Base-by-base conservation (phyloP, 768 basidiomycete species). In the Mycena rosella region DNA sequence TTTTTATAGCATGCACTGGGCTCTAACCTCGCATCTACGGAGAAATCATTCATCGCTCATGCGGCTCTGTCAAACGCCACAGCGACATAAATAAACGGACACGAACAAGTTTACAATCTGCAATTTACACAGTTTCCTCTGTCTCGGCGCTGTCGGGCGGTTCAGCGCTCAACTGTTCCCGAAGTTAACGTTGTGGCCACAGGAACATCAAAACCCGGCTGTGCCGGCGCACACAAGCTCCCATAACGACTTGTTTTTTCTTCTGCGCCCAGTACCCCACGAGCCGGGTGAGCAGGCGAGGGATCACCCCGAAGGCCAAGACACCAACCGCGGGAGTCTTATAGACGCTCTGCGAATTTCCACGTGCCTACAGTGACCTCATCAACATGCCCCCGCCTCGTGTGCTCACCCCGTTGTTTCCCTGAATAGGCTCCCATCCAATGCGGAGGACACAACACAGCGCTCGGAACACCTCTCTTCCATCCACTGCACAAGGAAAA, bases 351-450 rank as follows among this genome's bases (percentile, higher is more conserved):
- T 32, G 27, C 18, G 47, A 48, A 54, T 30, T 44, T 27, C 24
- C 65, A 67, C 65, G 65, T 67, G 65, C 53, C 40, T 36, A 53
- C 20, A 58, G 63, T 69, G 68, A 60, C 53, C 47, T 57, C 60
- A 69, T 69, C 68, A 69, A 69, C 68, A 69, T 61, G 68, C 68
- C 47, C 36, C 40, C 24, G 45, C 68, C 68, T 69, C 68, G 68
- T 69, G 68, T 69, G 42, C 68, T 60, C 53, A 65, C 62, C 47
- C 29, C 29, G 26, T 58, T n/a, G n/a, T n/a, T n/a, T 48, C 27
- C 67, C 47, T 60, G 26, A 69, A 69, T 60, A 69, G 63, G n/a
- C 67, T 63, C 62, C 53, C 58, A 40, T 40, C 52, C 52, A 63
- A 69, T 69, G 68, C n/a, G 44, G 49, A 47, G 48, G 27, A 49